A percentile compares a stretch with the other conserved stretches of the same genome.
Evolutionary conservation across 2,329 filamentous ascomycete genomes (phyloP).

Genomic region (Arthrobotrys musiformis): DNA sequence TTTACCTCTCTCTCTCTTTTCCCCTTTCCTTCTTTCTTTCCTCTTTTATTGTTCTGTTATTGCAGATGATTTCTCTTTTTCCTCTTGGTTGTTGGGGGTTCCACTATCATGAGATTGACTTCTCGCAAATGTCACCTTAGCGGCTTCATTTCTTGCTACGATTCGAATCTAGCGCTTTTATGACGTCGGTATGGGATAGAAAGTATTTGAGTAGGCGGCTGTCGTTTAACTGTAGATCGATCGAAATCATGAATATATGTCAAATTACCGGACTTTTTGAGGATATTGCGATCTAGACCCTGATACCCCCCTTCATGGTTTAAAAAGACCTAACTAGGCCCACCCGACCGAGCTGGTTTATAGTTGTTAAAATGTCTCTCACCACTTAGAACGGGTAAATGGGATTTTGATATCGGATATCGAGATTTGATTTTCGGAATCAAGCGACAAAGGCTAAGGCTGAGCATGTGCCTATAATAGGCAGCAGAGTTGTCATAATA

Average conservation of each 20-base stretch:
- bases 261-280: neutral
- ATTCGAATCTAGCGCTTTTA: conserved; percentile 47
- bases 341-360: neutral
- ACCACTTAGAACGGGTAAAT: neutral
- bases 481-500: conserved; percentile 5
- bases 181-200: conserved; percentile 48
- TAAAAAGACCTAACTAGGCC: neutral
- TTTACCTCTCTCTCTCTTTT: neutral
- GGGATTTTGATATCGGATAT: neutral
- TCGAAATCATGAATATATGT: neutral
- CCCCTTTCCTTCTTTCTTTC: neutral
- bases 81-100: neutral
- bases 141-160: conserved; percentile 47
- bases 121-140: conserved; percentile 50
- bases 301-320: no score
- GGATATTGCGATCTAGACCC: neutral
- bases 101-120: conserved; percentile 28
- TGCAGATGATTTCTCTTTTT: neutral
- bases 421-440: conserved; percentile 6
- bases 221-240: conserved; percentile 42
- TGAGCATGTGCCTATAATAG: conserved; percentile 18
- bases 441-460: neutral
- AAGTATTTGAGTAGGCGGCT: conserved; percentile 45
- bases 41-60: neutral
- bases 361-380: neutral